Conservation (phyloP, 257 asterid genomes). For the Solanum etuberosum region DNA sequence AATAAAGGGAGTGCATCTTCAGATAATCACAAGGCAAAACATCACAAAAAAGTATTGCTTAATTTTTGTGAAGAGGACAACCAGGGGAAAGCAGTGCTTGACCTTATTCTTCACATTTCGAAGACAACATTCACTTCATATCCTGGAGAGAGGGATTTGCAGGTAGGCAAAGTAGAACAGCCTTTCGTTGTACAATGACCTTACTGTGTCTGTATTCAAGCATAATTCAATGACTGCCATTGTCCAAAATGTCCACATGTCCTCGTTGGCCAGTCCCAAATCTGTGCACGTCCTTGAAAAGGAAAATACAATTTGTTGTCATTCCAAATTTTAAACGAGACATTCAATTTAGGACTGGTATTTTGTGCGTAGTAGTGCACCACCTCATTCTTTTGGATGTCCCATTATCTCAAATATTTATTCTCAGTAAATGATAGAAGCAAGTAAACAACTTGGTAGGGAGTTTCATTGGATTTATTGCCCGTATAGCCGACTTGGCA, state of each 20-base stretch:
- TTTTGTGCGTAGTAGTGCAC: neutral
- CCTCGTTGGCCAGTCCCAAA: neutral
- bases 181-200: neutral
- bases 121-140: conserved; percentile 61
- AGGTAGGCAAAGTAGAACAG: conserved; percentile 32
- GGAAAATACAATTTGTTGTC: neutral
- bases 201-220: neutral
- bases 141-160: conserved; percentile 95
- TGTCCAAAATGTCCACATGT: neutral
- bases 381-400: neutral
- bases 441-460: neutral
- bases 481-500: neutral
- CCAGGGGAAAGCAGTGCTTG: conserved; percentile 77
- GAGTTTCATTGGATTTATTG: neutral
- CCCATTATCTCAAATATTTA: neutral
- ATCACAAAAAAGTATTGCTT: conserved; percentile 34
- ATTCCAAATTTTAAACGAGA: neutral
- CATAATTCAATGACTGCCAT: neutral
- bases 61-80: conserved; percentile 59
- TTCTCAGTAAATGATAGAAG: neutral
- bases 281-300: neutral
- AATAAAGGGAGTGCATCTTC: conserved; percentile 24
- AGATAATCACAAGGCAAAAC: conserved; percentile 13
- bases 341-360: neutral
- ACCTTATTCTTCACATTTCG: conserved; percentile 63